These are phyloP conservation scores for Blastobotrys americana DNA, from an alignment of 805 yeast species.

Conservation along the genomic window DNA sequence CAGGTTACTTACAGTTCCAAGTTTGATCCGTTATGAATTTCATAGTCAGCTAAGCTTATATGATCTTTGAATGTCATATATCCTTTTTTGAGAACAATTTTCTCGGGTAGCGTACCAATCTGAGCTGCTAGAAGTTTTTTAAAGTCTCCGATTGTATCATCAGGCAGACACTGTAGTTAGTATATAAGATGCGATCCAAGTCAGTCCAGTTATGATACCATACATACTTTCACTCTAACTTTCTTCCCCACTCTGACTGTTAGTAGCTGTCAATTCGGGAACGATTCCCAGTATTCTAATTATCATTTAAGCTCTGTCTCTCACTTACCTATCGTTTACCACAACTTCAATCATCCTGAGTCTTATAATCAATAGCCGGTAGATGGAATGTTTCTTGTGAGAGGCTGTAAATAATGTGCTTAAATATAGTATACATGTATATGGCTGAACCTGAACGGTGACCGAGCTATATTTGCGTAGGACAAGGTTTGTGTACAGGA, in stretches of 20 bases:
- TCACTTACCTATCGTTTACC: conserved; percentile 56
- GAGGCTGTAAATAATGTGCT: too few species aligned
- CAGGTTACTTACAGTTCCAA: conserved; percentile 70
- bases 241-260: conserved; percentile 70
- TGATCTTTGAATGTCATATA: conserved; percentile 81
- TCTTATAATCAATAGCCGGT: too few species aligned
- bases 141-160: conserved; percentile 84
- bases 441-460: too few species aligned
- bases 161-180: conserved; percentile 54
- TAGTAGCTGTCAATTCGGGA: too few species aligned
- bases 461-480: too few species aligned
- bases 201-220: neutral
- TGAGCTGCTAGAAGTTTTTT: conserved; percentile 78
- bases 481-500: too few species aligned
- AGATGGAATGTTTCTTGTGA: too few species aligned
- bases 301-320: too few species aligned
- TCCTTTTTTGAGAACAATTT: conserved; percentile 69
- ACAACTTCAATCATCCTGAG: conserved; percentile 57
- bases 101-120: conserved; percentile 64
- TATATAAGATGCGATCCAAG: neutral
- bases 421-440: too few species aligned
- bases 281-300: too few species aligned
- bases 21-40: conserved; percentile 81
- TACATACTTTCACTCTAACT: conserved; percentile 57
- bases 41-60: conserved; percentile 88